phyloP scores from a whole-genome alignment of 2,329 filamentous ascomycete species.

The Lasiodiplodia theobromae region DNA sequence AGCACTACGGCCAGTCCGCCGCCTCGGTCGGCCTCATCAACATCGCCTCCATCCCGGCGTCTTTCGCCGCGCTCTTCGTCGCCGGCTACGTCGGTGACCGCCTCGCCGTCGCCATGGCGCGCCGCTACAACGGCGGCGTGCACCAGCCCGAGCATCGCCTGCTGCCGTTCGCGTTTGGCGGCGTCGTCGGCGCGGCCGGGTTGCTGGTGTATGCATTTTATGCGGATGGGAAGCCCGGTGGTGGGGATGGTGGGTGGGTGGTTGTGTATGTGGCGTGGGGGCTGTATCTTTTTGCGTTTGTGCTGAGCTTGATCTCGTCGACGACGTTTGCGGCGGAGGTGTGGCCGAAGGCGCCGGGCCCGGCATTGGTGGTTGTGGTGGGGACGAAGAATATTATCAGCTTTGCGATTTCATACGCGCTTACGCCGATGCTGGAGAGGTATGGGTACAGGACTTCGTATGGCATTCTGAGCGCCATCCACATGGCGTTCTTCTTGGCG shows the following conservation, averaged over 20 bases:
- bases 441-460: constrained; percentile 36
- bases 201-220: neutral
- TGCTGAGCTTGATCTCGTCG: constrained; percentile 40
- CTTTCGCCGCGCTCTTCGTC: constrained; percentile 37
- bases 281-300: constrained; percentile 37
- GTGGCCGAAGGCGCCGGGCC: constrained; percentile 40
- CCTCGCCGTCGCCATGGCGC: constrained; percentile 40
- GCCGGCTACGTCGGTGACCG: constrained; percentile 38
- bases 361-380: constrained; percentile 44
- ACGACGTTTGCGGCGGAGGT: constrained; percentile 42
- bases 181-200: constrained; percentile 39
- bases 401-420: constrained; percentile 43
- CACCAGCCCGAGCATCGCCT: constrained; percentile 47
- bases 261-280: constrained; percentile 44
- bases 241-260: neutral
- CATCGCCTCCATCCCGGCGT: constrained; percentile 35
- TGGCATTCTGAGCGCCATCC: constrained; percentile 36
- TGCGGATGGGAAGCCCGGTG: neutral
- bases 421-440: constrained; percentile 42
- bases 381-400: constrained; percentile 46
- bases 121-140: constrained; percentile 40
- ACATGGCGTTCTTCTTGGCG: constrained; percentile 31
- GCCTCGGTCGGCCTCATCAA: constrained; percentile 32
- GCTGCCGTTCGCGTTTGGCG: constrained; percentile 42
- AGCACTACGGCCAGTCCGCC: constrained; percentile 43